Percentiles rank a stretch among this genome's conserved stretches.
Conservation (phyloP, 495 filamentous ascomycete genomes). For the Tetracladium setigerum region DNA sequence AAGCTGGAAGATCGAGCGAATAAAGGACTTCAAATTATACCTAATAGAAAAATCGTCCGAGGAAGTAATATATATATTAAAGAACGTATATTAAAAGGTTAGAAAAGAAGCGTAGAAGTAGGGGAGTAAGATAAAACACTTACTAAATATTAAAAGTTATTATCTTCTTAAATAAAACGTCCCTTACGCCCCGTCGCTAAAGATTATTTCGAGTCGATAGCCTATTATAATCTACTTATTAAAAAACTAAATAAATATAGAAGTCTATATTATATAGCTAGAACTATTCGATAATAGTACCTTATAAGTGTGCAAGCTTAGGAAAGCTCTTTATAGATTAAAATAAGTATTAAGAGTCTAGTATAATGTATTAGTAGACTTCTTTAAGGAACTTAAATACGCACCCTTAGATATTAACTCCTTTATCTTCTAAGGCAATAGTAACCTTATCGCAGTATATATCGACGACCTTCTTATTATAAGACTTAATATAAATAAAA, state of each 20-base stretch:
- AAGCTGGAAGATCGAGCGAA: too few relatives aligned
- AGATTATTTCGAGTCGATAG: too few relatives aligned
- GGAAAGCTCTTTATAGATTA: constrained; percentile 31
- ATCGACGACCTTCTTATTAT: constrained; percentile 29
- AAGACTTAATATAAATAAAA: constrained; percentile 15
- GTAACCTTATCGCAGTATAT: constrained; percentile 25
- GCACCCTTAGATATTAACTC: constrained; percentile 6
- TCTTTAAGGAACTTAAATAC: constrained; percentile 25
- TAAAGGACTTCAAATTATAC: neutral
- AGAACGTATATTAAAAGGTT: neutral
- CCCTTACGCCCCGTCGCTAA: too few relatives aligned
- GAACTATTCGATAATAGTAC: constrained; percentile 11
- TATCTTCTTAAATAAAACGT: too few relatives aligned
- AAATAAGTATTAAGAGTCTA: constrained; percentile 31
- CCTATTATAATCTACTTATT: constrained; percentile 28
- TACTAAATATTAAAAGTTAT: too few relatives aligned
- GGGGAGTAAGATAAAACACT: too few relatives aligned
- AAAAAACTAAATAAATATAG: constrained; percentile 23
- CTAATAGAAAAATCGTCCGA: neutral
- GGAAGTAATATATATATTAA: neutral
- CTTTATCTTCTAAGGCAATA: neutral
- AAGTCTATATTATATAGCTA: constrained; percentile 27
- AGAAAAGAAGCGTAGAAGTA: too few relatives aligned
- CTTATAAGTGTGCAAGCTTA: constrained; percentile 1
- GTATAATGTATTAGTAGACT: constrained; percentile 28